phyloP scores from a whole-genome alignment of 495 filamentous ascomycete genomes.

The Tuber borchii region DNA sequence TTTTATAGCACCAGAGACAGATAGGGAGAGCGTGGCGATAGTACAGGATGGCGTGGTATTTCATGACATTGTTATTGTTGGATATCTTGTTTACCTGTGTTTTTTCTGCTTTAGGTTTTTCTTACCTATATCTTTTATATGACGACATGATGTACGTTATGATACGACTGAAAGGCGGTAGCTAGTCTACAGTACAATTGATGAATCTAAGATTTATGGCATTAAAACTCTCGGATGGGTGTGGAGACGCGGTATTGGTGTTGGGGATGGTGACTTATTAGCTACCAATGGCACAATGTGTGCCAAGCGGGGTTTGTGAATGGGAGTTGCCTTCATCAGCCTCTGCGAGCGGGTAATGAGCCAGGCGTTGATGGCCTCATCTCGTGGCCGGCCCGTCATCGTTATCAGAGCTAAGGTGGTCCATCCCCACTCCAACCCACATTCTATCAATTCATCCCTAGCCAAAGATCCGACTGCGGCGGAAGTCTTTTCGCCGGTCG shows the following conservation, averaged over 20 bases:
- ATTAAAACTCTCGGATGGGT: not conserved
- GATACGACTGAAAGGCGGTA: not conserved
- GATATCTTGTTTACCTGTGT: not conserved
- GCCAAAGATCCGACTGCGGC: too few species aligned
- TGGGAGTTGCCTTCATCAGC: not conserved
- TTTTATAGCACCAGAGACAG: not conserved
- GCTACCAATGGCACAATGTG: too few species aligned
- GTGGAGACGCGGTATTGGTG: not conserved
- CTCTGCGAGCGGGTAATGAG: not conserved
- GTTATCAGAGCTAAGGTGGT: not conserved
- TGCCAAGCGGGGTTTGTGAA: too few species aligned
- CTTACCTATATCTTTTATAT: not conserved
- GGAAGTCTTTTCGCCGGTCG: not conserved
- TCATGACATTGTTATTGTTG: not conserved
- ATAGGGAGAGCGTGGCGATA: not conserved
- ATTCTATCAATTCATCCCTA: not conserved
- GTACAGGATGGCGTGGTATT: not conserved
- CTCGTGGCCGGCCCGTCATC: not conserved
- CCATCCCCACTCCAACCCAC: not conserved
- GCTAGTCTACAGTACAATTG: not conserved
- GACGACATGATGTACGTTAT: not conserved
- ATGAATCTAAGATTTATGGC: not conserved
- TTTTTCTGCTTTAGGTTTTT: not conserved
- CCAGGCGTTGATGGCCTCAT: not conserved
- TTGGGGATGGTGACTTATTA: not conserved